Evolutionary conservation across 805 yeast species (phyloP).

Genomic region (Starmera dryadoides): DNA sequence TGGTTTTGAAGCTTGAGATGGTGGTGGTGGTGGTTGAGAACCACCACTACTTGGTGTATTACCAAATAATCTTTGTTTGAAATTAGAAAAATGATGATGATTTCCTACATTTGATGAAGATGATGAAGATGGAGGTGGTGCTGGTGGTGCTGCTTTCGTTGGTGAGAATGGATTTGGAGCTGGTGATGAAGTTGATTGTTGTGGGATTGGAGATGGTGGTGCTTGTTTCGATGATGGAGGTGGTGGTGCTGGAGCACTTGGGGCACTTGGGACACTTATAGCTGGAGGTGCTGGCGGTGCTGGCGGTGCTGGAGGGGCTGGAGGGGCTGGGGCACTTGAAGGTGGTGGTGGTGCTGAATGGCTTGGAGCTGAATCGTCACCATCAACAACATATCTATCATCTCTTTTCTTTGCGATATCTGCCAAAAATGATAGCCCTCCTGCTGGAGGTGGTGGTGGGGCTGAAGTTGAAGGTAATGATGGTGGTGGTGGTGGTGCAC

Average conservation of each 20-base stretch:
- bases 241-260: constrained; percentile 19
- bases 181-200: constrained; percentile 14
- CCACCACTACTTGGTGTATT: constrained; percentile 3
- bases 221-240: constrained; percentile 8
- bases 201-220: constrained; percentile 3
- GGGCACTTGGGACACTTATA: constrained; percentile 12
- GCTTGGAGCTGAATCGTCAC: constrained; percentile 10
- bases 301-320: constrained; percentile 9
- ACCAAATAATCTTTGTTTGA: constrained; percentile 3
- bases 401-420: constrained; percentile 42
- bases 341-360: constrained; percentile 17
- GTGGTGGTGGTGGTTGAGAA: constrained; percentile 21
- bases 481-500: constrained; percentile 1
- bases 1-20: constrained; percentile 15
- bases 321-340: constrained; percentile 21
- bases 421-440: constrained; percentile 38
- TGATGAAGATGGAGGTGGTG: constrained; percentile 17
- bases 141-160: constrained; percentile 12
- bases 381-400: constrained; percentile 35
- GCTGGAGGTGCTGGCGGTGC: constrained; percentile 17
- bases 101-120: constrained; percentile 21
- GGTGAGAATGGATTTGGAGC: constrained; percentile 1
- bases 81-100: constrained; percentile 6
- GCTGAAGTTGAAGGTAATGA: constrained; percentile 5
- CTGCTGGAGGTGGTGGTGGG: constrained; percentile 16